Base-by-base conservation (phyloP, 352 stramenopile genomes). In the Globisporangium iwayamae region DNA sequence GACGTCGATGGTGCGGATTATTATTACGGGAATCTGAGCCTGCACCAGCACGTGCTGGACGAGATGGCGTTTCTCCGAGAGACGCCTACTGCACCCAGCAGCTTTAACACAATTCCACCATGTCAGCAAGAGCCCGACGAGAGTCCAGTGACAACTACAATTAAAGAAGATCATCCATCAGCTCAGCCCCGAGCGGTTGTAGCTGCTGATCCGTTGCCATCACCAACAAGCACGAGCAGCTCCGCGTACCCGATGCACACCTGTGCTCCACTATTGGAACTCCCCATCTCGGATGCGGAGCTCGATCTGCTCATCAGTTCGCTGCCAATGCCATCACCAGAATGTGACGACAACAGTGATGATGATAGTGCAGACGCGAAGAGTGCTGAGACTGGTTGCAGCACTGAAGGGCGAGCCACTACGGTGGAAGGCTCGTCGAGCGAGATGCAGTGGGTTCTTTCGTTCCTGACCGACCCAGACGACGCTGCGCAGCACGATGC, bases 361-460 rank as follows among this genome's bases (percentile, higher is more conserved):
- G 63, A 58, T 16, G 46, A 59, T 11, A 54, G 30, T 46, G 59
- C 62, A 11, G 61, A 66, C 20, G 20, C 41, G 7, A 74, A 78
- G 28, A 16, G 48, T 62, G 28, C 22, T 10, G 58, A 0, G n/a
- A 28, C 32, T 28, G n/a, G 1, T 30, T n/a, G 43, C 11, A 50
- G 20, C 8, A 30, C 4, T 52, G 46, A 8, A 3, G 4, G 7
- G 46, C 46, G 46, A 52, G 66, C 47, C 14, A 43, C 34, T 11
- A 43, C 34, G 3, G 52, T 52, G 53, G 57, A 60, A 45, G 25
- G n/a, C 2, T 11, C 51, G 18, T n/a, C 41, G 18, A 83, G 74
- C 61, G 74, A 89, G 58, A 89, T 89, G 82, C 82, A 91, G 65
- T 91, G 82, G 80, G 80, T 89, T 9, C 59, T 91, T 7, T 83